Percentiles rank a stretch among this genome's conserved stretches.
These are phyloP conservation scores for Microcos paniculata DNA, from an alignment of 345 rosid genomes.

Conservation along the genomic window DNA sequence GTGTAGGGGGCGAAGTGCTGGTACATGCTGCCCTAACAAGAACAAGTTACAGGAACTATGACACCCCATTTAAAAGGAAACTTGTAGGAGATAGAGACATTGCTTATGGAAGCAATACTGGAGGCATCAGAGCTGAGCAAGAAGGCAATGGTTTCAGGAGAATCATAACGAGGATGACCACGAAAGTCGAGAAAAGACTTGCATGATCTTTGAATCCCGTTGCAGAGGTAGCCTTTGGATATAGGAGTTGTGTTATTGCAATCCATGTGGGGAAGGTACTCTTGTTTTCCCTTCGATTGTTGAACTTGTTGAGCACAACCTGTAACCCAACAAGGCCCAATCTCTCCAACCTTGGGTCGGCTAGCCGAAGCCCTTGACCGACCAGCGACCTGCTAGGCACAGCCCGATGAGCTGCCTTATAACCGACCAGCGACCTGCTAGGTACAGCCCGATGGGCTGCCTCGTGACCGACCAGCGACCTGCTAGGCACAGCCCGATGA, in stretches of 20 bases:
- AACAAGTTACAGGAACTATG: slow-evolving; percentile 35
- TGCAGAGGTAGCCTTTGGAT: slow-evolving; percentile 32
- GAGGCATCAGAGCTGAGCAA: slow-evolving; percentile 33
- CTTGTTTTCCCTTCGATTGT: neutral
- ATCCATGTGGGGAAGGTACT: neutral
- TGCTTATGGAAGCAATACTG: slow-evolving; percentile 20
- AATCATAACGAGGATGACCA: slow-evolving; percentile 1
- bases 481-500: too few species aligned
- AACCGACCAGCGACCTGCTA: too few species aligned
- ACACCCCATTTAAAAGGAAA: neutral
- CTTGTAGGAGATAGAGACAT: neutral
- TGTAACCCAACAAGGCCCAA: too few species aligned
- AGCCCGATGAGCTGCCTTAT: too few species aligned
- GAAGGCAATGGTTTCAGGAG: slow-evolving; percentile 19
- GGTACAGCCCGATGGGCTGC: too few species aligned
- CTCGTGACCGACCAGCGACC: too few species aligned
- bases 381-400: too few species aligned
- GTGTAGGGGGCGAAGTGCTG: slow-evolving; percentile 21
- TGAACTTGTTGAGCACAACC: too few species aligned
- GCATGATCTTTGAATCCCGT: slow-evolving; percentile 25
- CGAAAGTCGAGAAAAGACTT: slow-evolving; percentile 29
- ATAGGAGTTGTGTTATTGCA: neutral
- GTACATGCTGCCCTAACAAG: slow-evolving; percentile 25
- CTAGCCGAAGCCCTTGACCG: too few species aligned
- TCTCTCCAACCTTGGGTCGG: too few species aligned